Conservation (phyloP, 2,329 filamentous ascomycete genomes). For the Fusarium liriodendri region DNA sequence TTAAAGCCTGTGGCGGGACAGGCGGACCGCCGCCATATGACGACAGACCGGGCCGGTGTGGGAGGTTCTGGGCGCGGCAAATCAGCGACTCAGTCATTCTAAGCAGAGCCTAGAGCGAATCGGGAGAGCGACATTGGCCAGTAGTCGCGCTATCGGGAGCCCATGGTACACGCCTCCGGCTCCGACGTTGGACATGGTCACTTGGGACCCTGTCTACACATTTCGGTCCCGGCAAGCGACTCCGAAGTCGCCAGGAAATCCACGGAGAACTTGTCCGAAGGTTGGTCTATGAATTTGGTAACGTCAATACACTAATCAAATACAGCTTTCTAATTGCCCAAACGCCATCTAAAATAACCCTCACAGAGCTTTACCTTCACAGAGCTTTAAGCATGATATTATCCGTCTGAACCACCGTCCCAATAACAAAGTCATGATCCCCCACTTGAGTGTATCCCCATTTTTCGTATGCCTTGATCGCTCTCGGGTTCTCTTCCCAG, state of each 20-base stretch:
- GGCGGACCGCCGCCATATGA: slow-evolving; percentile 19
- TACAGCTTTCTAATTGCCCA: background rate
- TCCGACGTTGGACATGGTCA: too few relatives aligned
- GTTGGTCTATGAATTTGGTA: background rate
- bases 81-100: slow-evolving; percentile 15
- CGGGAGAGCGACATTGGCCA: background rate
- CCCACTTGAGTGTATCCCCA: slow-evolving; percentile 55
- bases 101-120: slow-evolving; percentile 3
- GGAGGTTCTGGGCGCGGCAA: background rate
- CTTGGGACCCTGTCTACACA: background rate
- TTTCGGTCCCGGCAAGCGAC: background rate
- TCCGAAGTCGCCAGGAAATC: background rate
- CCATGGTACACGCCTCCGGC: too few relatives aligned
- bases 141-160: background rate
- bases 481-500: slow-evolving; percentile 58
- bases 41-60: slow-evolving; percentile 24
- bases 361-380: slow-evolving; percentile 40
- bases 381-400: slow-evolving; percentile 52
- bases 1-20: slow-evolving; percentile 19
- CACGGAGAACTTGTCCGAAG: background rate
- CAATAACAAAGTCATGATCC: slow-evolving; percentile 55
- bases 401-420: slow-evolving; percentile 55
- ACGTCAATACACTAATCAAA: background rate
- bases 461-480: slow-evolving; percentile 53
- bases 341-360: background rate